Evolutionary conservation across 2,329 filamentous ascomycete species (phyloP).

Genomic region (Dryadomyces quercivorus): DNA sequence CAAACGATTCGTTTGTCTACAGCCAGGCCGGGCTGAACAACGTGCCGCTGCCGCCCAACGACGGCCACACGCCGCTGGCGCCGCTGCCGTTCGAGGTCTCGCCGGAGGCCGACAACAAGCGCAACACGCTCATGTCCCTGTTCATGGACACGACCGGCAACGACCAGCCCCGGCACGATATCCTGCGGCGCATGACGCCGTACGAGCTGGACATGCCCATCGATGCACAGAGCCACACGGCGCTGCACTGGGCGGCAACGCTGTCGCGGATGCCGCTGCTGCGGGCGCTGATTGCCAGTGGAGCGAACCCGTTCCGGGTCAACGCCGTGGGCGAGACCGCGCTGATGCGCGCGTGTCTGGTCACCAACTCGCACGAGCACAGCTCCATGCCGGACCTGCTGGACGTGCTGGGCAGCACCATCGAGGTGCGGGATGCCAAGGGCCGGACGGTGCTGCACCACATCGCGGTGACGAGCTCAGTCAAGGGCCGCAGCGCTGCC

Average conservation of each 20-base stretch:
- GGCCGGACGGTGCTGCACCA: constrained; percentile 90
- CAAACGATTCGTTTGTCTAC: constrained; percentile 68
- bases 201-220: constrained; percentile 86
- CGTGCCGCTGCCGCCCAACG: constrained; percentile 27
- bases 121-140: constrained; percentile 67
- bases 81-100: constrained; percentile 51
- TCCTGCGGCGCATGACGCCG: constrained; percentile 62
- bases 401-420: constrained; percentile 77
- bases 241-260: constrained; percentile 92
- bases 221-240: constrained; percentile 78
- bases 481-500: constrained; percentile 82
- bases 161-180: constrained; percentile 61
- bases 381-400: constrained; percentile 82
- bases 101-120: constrained; percentile 64
- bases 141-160: constrained; percentile 63
- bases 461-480: constrained; percentile 89
- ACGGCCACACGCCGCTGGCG: constrained; percentile 46
- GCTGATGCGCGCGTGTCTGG: constrained; percentile 80
- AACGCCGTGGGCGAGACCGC: constrained; percentile 88
- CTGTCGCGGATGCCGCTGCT: constrained; percentile 75
- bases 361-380: constrained; percentile 89
- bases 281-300: constrained; percentile 67
- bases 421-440: constrained; percentile 80
- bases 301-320: constrained; percentile 76
- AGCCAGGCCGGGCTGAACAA: constrained; percentile 34